Evolutionary conservation across 495 filamentous ascomycete genomes (phyloP), one percentile per base, ranked within the genome.

Genomic region (Aspergillus saccharolyticus): DNA sequence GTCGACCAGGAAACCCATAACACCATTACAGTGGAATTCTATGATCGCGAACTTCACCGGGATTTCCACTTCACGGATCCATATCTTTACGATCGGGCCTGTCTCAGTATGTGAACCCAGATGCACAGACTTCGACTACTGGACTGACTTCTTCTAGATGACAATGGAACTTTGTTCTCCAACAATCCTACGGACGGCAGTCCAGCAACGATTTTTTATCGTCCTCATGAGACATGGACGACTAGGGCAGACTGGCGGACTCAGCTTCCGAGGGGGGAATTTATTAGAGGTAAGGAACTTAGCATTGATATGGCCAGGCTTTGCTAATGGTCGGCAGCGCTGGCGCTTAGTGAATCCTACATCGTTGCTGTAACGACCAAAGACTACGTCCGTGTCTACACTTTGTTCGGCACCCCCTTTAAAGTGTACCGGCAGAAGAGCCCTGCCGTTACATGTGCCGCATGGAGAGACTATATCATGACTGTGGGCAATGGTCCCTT

Each of bases 21-120:
- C 70, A 98, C 93, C 7, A 87, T 98, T 22, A 97, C 95, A 0
- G 90, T 97, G 16, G 94, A 98, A 62, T 98, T 98, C 69, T 96
- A 97, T 67, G 94, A 98, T 72, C 83, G 89, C 19, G 90, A 96
- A 58, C 85, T 85, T 53, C 89, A 96, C 66, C 81, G 95, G 20
- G 89, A 96, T 71, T 97, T 96, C 64, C 94, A 98, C 73, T 97
- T 82, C 72, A 97, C 92, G 2, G 94, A 98, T 65, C 91, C 91
- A 1, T 96, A 89, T 66, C 77, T 89, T 19, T 97, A 97, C 70
- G 95, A 98, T 72, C 95, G 95, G 66, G 93, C 94, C n/a, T 97
- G 93, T 63, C 74, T 88, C 2, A 87, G 80, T 83, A 62, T 65
- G 78, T 75, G 43, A 19, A n/a, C 28, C 12, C 22, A 14, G 18